Conservation (phyloP, 2,329 filamentous ascomycete genomes). For the Xylogone sp. region DNA sequence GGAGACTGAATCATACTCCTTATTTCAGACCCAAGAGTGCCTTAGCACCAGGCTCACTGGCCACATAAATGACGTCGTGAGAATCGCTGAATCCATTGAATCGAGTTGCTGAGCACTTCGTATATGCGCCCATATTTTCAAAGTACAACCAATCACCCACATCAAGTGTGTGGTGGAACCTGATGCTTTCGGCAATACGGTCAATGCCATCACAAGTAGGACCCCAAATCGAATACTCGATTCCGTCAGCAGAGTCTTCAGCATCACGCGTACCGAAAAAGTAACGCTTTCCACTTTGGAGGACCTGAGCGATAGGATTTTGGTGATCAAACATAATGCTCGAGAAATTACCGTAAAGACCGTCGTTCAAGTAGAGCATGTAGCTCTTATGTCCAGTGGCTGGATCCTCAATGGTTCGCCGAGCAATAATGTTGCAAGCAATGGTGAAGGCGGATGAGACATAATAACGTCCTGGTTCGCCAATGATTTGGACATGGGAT, state of each 20-base stretch:
- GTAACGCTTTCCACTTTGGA: constrained; percentile 58
- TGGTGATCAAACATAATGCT: constrained; percentile 99
- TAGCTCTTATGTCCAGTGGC: constrained; percentile 66
- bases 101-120: constrained; percentile 92
- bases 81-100: constrained; percentile 96
- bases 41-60: constrained; percentile 82
- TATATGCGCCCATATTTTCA: constrained; percentile 98
- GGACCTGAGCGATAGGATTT: constrained; percentile 77
- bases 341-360: constrained; percentile 96
- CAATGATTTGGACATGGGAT: constrained; percentile 74
- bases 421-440: constrained; percentile 92
- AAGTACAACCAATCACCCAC: constrained; percentile 99
- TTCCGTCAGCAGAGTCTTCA: constrained; percentile 46
- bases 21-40: constrained; percentile 54
- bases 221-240: constrained; percentile 96
- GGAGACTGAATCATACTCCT: neutral
- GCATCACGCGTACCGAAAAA: constrained; percentile 54
- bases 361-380: constrained; percentile 98
- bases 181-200: constrained; percentile 79
- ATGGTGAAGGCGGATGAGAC: constrained; percentile 91
- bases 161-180: constrained; percentile 72
- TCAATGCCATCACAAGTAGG: constrained; percentile 98
- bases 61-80: constrained; percentile 92
- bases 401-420: constrained; percentile 78
- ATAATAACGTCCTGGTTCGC: constrained; percentile 95